These are phyloP conservation scores for Diaporthe caulivora DNA, from an alignment of 2,329 filamentous ascomycete genomes.

Conservation along the genomic window DNA sequence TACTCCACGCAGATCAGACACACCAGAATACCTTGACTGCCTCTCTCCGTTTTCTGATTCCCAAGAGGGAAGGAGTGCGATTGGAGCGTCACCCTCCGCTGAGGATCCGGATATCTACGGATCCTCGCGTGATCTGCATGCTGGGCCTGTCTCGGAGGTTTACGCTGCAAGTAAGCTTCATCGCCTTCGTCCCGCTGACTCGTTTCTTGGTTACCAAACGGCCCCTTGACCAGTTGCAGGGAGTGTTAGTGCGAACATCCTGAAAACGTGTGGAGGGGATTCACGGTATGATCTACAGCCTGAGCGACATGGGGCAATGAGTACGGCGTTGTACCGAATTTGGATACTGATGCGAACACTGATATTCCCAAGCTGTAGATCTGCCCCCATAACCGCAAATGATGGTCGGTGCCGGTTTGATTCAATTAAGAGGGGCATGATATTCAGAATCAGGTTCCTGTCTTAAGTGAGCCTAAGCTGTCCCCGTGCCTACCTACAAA, in stretches of 20 bases:
- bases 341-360: background rate
- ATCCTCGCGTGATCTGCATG: slow-evolving; percentile 27
- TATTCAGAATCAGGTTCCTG: too few relatives aligned
- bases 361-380: background rate
- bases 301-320: background rate
- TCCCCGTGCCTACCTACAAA: background rate
- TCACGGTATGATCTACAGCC: background rate
- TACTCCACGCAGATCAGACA: slow-evolving; percentile 29
- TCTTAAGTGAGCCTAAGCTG: background rate
- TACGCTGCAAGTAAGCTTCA: slow-evolving; percentile 12
- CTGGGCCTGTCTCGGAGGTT: slow-evolving; percentile 27
- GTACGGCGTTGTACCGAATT: background rate
- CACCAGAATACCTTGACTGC: background rate
- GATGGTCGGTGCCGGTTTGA: background rate
- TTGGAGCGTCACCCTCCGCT: slow-evolving; percentile 1
- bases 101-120: slow-evolving; percentile 13
- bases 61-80: slow-evolving; percentile 25
- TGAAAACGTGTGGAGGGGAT: background rate
- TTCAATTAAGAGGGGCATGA: background rate
- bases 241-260: too few relatives aligned
- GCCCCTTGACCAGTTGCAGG: background rate
- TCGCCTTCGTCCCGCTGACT: slow-evolving; percentile 11
- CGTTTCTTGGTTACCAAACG: slow-evolving; percentile 8
- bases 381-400: slow-evolving; percentile 3
- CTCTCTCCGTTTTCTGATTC: background rate